A percentile compares a stretch with the other conserved stretches of the same genome.
Evolutionary conservation across 192 early-diverging fungal genomes (phyloP).

Genomic region (Backusella psychrophila): DNA sequence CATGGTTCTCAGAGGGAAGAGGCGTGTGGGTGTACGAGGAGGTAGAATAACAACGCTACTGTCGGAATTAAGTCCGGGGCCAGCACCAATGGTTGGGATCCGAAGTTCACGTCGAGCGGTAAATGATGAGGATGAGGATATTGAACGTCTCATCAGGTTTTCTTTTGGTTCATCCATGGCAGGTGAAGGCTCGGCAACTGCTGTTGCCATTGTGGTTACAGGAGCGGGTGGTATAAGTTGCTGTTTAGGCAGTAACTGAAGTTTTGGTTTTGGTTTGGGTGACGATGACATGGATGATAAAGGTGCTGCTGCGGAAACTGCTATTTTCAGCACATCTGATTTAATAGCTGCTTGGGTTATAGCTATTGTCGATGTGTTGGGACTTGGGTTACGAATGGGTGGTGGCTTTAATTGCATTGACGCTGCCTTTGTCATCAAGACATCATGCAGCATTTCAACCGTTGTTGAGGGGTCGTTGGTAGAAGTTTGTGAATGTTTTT

Average conservation of each 20-base stretch:
- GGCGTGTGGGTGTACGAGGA: constrained; percentile 11
- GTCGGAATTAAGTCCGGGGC: constrained; percentile 13
- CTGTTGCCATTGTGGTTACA: not conserved
- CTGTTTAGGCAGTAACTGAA: not conserved
- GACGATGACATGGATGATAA: not conserved
- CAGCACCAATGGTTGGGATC: not conserved
- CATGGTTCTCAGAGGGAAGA: constrained; percentile 26
- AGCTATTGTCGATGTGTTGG: constrained; percentile 6
- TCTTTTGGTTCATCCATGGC: not conserved
- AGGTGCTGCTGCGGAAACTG: not conserved
- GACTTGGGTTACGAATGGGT: not conserved
- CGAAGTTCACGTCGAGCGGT: not conserved
- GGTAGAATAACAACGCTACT: not conserved
- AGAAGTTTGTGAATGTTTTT: constrained; percentile 9
- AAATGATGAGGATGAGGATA: not conserved
- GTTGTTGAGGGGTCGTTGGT: not conserved
- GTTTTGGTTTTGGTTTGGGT: not conserved
- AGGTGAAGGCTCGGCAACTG: not conserved
- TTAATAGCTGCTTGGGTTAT: not conserved
- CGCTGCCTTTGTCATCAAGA: constrained; percentile 29
- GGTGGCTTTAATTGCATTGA: constrained; percentile 26
- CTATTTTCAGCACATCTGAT: not conserved
- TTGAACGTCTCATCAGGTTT: not conserved
- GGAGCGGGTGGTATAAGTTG: not conserved
- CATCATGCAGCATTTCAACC: constrained; percentile 14